Evolutionary conservation across 192 early-diverging fungal species (phyloP).

Genomic region (Rhizophagus clarus): DNA sequence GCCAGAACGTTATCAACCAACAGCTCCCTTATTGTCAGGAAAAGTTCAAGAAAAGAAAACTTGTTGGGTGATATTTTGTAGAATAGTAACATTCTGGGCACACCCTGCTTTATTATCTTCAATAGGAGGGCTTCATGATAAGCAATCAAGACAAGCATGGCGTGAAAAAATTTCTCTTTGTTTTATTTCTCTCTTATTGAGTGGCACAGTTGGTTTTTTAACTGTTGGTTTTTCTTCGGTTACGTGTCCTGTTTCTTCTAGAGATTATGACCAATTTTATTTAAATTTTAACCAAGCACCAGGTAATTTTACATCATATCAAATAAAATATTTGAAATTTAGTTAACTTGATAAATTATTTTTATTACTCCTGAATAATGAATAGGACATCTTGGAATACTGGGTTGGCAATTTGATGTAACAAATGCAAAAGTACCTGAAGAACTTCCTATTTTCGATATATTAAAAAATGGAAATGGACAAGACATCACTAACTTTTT

Average conservation of each 20-base stretch:
- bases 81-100: conserved; percentile 72
- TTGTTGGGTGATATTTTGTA: conserved; percentile 70
- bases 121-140: conserved; percentile 58
- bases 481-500: conserved; percentile 59
- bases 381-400: conserved; percentile 40
- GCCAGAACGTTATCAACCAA: conserved; percentile 66
- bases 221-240: conserved; percentile 72
- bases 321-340: too few species aligned
- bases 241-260: conserved; percentile 57
- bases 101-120: conserved; percentile 59
- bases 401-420: conserved; percentile 52
- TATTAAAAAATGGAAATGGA: conserved; percentile 47
- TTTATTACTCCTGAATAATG: background rate
- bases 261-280: conserved; percentile 33
- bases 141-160: conserved; percentile 80
- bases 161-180: conserved; percentile 79
- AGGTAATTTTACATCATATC: conserved; percentile 41
- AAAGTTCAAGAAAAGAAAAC: conserved; percentile 43
- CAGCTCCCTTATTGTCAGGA: conserved; percentile 65
- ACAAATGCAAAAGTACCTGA: conserved; percentile 27
- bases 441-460: conserved; percentile 38
- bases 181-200: conserved; percentile 77
- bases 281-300: conserved; percentile 23
- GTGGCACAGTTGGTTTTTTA: conserved; percentile 78
- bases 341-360: background rate